phyloP scores from a whole-genome alignment of 2,329 filamentous ascomycete species.

The Sphaerulina vaccinii region DNA sequence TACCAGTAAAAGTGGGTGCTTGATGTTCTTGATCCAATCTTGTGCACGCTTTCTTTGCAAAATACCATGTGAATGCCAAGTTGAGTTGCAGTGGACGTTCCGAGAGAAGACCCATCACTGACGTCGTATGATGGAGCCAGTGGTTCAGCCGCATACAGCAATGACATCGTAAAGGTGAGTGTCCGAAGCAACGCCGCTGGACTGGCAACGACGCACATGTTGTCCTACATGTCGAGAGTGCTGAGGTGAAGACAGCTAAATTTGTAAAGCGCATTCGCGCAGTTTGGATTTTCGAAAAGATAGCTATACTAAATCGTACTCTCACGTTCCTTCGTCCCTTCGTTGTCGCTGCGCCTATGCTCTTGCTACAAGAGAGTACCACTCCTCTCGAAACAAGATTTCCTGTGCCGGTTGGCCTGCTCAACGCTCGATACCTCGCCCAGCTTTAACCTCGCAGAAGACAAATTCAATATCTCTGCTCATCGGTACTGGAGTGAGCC shows the following conservation, averaged over 20 bases:
- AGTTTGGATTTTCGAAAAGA: background rate
- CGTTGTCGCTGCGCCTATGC: background rate
- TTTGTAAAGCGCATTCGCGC: no score
- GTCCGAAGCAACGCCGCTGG: no score
- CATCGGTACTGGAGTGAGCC: constrained; percentile 28
- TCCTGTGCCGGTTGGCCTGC: constrained; percentile 22
- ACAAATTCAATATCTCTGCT: constrained; percentile 18
- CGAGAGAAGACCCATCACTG: background rate
- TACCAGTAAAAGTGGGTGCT: background rate
- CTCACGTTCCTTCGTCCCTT: background rate
- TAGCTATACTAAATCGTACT: background rate
- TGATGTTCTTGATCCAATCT: background rate
- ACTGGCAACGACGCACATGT: no score
- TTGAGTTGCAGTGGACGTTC: background rate
- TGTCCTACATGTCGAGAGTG: no score
- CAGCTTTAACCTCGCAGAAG: constrained; percentile 39
- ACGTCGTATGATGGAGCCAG: no score
- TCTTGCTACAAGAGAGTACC: background rate
- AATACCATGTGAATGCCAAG: background rate
- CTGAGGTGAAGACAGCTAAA: no score
- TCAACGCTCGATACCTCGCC: constrained; percentile 31
- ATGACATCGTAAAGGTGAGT: no score
- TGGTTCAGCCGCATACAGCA: no score
- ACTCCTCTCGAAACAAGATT: background rate
- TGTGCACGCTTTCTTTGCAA: background rate